Percentiles rank a stretch among this genome's conserved stretches.
Evolutionary conservation across 331 rosid species (phyloP).

Genomic region (Saraca asoca): DNA sequence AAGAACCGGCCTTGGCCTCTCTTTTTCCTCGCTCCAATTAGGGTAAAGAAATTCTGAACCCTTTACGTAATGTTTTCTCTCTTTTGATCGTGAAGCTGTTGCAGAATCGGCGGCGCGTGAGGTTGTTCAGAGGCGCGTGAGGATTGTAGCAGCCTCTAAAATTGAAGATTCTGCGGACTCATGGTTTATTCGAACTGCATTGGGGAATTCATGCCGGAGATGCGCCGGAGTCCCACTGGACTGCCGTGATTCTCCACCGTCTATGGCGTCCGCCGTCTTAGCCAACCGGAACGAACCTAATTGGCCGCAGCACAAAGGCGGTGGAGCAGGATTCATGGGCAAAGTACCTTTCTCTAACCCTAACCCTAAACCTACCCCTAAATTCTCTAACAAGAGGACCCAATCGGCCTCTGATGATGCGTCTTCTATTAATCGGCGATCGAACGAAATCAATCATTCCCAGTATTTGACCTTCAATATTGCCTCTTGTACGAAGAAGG

Average conservation of each 20-base stretch:
- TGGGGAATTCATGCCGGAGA: slow-evolving; percentile 53
- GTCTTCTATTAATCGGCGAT: slow-evolving; percentile 70
- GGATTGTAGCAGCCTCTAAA: slow-evolving; percentile 30
- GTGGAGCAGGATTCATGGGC: slow-evolving; percentile 82
- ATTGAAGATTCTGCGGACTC: slow-evolving; percentile 20
- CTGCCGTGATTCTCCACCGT: slow-evolving; percentile 23
- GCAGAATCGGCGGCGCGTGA: slow-evolving; percentile 30
- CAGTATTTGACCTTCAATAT: slow-evolving; percentile 68
- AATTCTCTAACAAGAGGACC: slow-evolving; percentile 52
- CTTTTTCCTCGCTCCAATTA: slow-evolving; percentile 71
- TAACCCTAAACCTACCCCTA: slow-evolving; percentile 71
- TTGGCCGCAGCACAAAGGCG: slow-evolving; percentile 70
- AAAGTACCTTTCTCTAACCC: slow-evolving; percentile 74
- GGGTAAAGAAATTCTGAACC: slow-evolving; percentile 64
- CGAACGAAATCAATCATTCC: slow-evolving; percentile 41
- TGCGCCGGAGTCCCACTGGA: slow-evolving; percentile 39
- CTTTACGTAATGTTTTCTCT: slow-evolving; percentile 25
- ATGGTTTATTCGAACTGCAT: slow-evolving; percentile 47
- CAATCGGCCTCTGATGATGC: slow-evolving; percentile 84
- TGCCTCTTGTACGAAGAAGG: slow-evolving; percentile 58
- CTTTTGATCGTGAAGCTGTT: not conserved
- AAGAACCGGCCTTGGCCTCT: slow-evolving; percentile 60
- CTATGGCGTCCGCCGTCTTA: slow-evolving; percentile 87
- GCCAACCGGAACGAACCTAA: slow-evolving; percentile 72
- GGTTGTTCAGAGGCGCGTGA: slow-evolving; percentile 43